Evolutionary conservation across 352 stramenopile genomes (phyloP).

Genomic region (Phytopythium mirpurense): DNA sequence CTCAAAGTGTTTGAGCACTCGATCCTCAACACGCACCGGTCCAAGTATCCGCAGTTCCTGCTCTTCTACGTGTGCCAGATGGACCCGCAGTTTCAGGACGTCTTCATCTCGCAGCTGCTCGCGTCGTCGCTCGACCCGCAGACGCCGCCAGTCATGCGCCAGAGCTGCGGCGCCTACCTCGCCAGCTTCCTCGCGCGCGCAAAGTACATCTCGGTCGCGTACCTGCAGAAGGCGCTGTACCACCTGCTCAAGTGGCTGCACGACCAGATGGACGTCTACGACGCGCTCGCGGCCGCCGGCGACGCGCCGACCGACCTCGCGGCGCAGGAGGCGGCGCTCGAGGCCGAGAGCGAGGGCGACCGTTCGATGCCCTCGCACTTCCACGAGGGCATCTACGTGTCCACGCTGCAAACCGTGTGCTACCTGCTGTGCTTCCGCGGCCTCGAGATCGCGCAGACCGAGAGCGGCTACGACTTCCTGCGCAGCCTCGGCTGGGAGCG

Average conservation of each 20-base stretch:
- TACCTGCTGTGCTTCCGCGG: slow-evolving; percentile 97
- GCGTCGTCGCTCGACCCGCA: slow-evolving; percentile 73
- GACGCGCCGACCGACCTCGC: slow-evolving; percentile 22
- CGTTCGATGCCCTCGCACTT: no score
- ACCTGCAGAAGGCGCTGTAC: slow-evolving; percentile 91
- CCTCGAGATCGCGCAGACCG: slow-evolving; percentile 71
- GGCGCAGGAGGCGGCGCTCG: slow-evolving; percentile 8
- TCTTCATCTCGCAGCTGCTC: slow-evolving; percentile 81
- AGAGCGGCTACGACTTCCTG: slow-evolving; percentile 76
- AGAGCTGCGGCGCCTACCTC: slow-evolving; percentile 94
- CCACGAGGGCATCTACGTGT: slow-evolving; percentile 75
- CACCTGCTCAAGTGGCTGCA: slow-evolving; percentile 93
- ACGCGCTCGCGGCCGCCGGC: slow-evolving; percentile 31
- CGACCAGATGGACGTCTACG: slow-evolving; percentile 90
- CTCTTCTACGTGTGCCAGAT: slow-evolving; percentile 86
- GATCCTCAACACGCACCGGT: slow-evolving; percentile 87
- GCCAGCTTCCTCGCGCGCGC: slow-evolving; percentile 94
- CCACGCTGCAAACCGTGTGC: slow-evolving; percentile 92
- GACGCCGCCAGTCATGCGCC: slow-evolving; percentile 83
- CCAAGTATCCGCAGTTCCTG: slow-evolving; percentile 92
- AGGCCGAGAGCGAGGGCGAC: slow-evolving; percentile 10
- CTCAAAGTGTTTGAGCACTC: slow-evolving; percentile 85
- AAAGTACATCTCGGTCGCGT: slow-evolving; percentile 91
- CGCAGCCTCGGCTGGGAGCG: slow-evolving; percentile 79
- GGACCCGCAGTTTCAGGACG: slow-evolving; percentile 73